Conservation (phyloP, 148 eudicot species). For the Rhododendron vialii region DNA sequence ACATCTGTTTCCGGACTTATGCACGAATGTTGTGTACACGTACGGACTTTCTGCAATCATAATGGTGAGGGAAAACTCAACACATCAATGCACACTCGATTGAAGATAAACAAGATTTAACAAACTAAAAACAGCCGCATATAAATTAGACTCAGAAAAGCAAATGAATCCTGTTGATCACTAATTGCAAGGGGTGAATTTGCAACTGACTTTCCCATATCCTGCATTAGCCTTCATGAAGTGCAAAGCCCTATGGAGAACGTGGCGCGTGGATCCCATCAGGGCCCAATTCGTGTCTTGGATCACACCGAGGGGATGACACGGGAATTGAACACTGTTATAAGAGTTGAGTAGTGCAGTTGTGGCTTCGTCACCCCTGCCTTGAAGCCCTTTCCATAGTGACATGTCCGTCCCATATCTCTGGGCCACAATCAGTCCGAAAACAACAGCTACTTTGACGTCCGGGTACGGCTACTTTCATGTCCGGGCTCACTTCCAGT, state of each 20-base stretch:
- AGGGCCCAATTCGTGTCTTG: slow-evolving; percentile 53
- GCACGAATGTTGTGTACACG: too few species aligned
- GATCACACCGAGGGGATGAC: slow-evolving; percentile 50
- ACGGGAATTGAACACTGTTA: slow-evolving; percentile 54
- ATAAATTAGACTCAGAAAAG: not conserved
- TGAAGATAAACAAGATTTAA: not conserved
- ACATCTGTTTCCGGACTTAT: too few species aligned
- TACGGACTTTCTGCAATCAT: too few species aligned
- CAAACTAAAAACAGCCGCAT: not conserved
- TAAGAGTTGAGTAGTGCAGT: slow-evolving; percentile 84
- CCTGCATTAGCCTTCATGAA: slow-evolving; percentile 82
- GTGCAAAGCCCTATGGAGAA: slow-evolving; percentile 58
- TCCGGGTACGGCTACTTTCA: too few species aligned
- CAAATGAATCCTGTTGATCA: not conserved
- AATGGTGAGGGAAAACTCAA: too few species aligned
- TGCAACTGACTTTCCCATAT: slow-evolving; percentile 44
- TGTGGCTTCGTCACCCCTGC: slow-evolving; percentile 73
- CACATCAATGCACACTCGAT: not conserved
- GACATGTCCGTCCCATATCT: slow-evolving; percentile 62
- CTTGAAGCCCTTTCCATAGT: slow-evolving; percentile 39
- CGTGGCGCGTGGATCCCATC: slow-evolving; percentile 35
- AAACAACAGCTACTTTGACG: too few species aligned
- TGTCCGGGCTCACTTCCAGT: slow-evolving; percentile 75
- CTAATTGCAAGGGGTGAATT: slow-evolving; percentile 56
- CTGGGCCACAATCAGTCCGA: slow-evolving; percentile 58